These are phyloP conservation scores for Dipteronia dyeriana DNA, from an alignment of 345 rosid genomes.

Conservation along the genomic window DNA sequence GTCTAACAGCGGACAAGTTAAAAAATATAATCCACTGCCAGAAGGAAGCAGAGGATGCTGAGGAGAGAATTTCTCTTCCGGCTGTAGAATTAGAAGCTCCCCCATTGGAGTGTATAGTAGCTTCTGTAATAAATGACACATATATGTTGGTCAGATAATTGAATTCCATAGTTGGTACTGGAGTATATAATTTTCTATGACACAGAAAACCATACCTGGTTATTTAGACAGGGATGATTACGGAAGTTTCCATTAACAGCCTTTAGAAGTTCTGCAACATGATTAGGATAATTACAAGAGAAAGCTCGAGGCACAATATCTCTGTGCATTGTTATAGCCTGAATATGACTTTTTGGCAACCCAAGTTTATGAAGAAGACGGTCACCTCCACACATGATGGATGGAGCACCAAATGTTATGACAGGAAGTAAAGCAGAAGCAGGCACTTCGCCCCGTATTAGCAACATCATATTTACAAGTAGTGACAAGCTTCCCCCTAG, in stretches of 20 bases:
- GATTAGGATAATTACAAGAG: slow-evolving; percentile 89
- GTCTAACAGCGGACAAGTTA: slow-evolving; percentile 47
- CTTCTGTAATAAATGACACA: slow-evolving; percentile 48
- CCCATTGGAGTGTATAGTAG: slow-evolving; percentile 89
- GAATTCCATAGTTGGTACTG: background rate
- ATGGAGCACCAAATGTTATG: slow-evolving; percentile 90
- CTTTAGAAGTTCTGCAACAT: slow-evolving; percentile 75
- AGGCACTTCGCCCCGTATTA: slow-evolving; percentile 79
- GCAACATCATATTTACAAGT: slow-evolving; percentile 81
- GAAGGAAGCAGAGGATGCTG: slow-evolving; percentile 87
- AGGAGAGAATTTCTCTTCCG: slow-evolving; percentile 85
- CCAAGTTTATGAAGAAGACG: slow-evolving; percentile 77
- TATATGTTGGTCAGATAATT: slow-evolving; percentile 3
- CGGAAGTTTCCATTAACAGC: slow-evolving; percentile 87
- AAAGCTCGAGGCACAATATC: slow-evolving; percentile 98
- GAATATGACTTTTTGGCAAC: slow-evolving; percentile 69
- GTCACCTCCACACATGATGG: slow-evolving; percentile 94
- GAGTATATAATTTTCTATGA: background rate
- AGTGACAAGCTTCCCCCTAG: slow-evolving; percentile 96
- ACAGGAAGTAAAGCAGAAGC: slow-evolving; percentile 83
- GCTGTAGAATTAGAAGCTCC: slow-evolving; percentile 88
- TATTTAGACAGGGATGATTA: slow-evolving; percentile 82
- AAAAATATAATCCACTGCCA: slow-evolving; percentile 80
- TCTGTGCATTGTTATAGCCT: slow-evolving; percentile 81
- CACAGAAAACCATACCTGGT: slow-evolving; percentile 49